Evolutionary conservation across 1,139 yeast genomes (phyloP).

Genomic region (Lipomyces yarrowii): DNA sequence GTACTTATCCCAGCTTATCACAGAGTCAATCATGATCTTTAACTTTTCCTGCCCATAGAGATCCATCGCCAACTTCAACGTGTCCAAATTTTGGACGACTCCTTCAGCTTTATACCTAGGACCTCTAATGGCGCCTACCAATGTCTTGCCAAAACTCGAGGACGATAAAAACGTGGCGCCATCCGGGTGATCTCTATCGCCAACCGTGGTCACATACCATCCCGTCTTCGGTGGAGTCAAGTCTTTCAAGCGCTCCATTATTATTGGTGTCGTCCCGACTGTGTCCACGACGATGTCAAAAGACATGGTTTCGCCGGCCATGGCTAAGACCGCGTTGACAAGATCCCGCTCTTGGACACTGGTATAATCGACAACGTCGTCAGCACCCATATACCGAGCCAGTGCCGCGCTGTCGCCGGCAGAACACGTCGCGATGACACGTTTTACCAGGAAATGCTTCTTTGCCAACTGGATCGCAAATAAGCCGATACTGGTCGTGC

Average conservation of each 20-base stretch:
- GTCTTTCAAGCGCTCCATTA: constrained; percentile 15
- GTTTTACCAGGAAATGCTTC: constrained; percentile 43
- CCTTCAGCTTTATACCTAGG: constrained; percentile 40
- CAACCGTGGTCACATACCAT: constrained; percentile 26
- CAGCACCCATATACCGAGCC: constrained; percentile 56
- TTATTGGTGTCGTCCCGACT: constrained; percentile 45
- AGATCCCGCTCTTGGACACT: constrained; percentile 34
- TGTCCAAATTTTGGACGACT: constrained; percentile 26
- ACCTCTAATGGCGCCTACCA: constrained; percentile 40
- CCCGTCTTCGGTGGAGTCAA: constrained; percentile 29
- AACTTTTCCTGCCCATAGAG: constrained; percentile 50
- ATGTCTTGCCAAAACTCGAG: constrained; percentile 40
- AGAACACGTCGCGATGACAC: constrained; percentile 51
- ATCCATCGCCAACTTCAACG: constrained; percentile 40
- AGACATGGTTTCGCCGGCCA: constrained; percentile 24
- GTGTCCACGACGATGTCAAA: constrained; percentile 53
- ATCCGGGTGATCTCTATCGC: constrained; percentile 14
- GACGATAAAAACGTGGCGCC: constrained; percentile 33
- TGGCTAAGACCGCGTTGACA: constrained; percentile 15
- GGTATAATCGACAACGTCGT: constrained; percentile 55
- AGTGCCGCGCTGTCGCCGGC: constrained; percentile 44
- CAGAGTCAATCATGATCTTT: constrained; percentile 56
- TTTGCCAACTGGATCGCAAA: constrained; percentile 61
- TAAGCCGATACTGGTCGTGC: constrained; percentile 72
- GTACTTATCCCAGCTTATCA: constrained; percentile 53